Base-by-base conservation (phyloP, 768 basidiomycete species). In the Psilocybe azurescens region DNA sequence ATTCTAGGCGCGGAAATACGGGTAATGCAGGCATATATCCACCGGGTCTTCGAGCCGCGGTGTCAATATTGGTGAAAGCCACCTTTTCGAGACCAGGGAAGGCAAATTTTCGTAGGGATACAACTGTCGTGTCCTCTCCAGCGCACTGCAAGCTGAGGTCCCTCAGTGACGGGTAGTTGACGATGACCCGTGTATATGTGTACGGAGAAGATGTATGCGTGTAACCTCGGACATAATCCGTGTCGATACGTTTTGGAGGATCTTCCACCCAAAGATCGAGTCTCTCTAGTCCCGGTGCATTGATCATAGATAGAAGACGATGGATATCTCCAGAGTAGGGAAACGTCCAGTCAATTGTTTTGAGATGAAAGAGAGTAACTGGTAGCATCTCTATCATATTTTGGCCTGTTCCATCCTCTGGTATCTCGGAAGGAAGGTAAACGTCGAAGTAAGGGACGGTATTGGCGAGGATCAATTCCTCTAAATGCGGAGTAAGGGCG, bases 341-440 rank as follows among this genome's bases (percentile, higher is more conserved):
- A 61, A 75, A 81, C 49, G 76, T 81, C 82, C 83, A 85, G 33
- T 81, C 79, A 48, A 86, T 67, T n/a, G 64, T 70, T 55, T 74
- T 81, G 59, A 86, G 68, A 58, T 75, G 73, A 3, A 66, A 69
- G 36, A 86, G 75, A 54, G 70, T 71, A 54, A 80, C 63, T 30
- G 75, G 65, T 32, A 63, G 41, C 68, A 68, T 68, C 46, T 63
- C 61, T n/a, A 60, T 60, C 49, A 61, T 18, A 56, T 32, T 32
- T 29, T 56, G 56, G 38, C 48, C 47, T n/a, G 62, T 36, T 46
- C 52, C 7, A 29, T 51, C 59, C 8, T 39, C 49, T 9, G 61
- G 14, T 30, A 36, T 65, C 55, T 56, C 62, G 33, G 59, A 50
- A 28, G 56, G 62, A 38, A 57, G 59, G 24, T 58, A 55, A 16